Conservation (phyloP, 163 green algal species). For the Chloromonas sp. region DNA sequence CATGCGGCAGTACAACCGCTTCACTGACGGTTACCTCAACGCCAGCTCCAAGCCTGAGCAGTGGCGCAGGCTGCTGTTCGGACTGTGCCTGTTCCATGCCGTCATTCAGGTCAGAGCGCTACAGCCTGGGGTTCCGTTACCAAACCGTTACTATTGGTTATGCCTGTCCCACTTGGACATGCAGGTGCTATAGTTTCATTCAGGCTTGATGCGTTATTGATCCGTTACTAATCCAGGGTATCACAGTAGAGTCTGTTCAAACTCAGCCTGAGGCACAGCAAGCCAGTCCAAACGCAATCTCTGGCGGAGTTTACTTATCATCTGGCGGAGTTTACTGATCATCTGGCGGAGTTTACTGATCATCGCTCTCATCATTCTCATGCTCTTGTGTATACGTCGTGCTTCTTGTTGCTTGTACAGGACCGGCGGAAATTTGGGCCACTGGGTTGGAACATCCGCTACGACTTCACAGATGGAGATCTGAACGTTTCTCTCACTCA, state of each 20-base stretch:
- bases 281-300: too few species aligned
- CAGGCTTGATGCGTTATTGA: not conserved
- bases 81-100: constrained; percentile 74
- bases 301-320: too few species aligned
- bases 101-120: constrained; percentile 45
- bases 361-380: too few species aligned
- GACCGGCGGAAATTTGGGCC: constrained; percentile 80
- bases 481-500: constrained; percentile 71
- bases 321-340: too few species aligned
- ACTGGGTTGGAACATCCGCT: constrained; percentile 82
- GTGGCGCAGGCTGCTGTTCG: constrained; percentile 63
- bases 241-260: too few species aligned
- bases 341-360: too few species aligned
- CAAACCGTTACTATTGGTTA: not conserved
- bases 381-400: too few species aligned
- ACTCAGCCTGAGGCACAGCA: too few species aligned
- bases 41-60: constrained; percentile 53
- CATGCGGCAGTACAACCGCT: constrained; percentile 44
- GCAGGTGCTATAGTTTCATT: too few species aligned
- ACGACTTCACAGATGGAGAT: constrained; percentile 85
- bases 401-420: constrained; percentile 18
- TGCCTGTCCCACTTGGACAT: not conserved
- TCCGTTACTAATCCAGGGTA: too few species aligned
- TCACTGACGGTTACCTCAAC: constrained; percentile 64
- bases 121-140: too few species aligned